Evolutionary conservation across 2,329 filamentous ascomycete species (phyloP).

Genomic region (Fusarium odoratissimum): DNA sequence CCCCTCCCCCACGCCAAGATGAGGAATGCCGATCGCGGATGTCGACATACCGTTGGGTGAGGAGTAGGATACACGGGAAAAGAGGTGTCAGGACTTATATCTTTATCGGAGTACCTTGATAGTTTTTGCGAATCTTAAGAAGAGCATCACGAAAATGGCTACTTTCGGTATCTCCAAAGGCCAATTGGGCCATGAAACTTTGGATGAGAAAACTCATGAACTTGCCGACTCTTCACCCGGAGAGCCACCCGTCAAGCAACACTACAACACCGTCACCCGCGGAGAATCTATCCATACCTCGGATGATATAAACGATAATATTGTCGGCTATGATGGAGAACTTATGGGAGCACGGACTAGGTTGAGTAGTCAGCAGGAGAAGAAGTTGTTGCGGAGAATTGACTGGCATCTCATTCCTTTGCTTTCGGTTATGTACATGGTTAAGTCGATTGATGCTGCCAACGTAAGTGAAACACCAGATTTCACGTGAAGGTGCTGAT

Average conservation of each 20-base stretch:
- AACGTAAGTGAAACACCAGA: background rate
- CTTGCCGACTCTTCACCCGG: background rate
- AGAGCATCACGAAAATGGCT: accelerated
- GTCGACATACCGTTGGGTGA: background rate
- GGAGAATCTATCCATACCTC: background rate
- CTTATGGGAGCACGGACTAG: background rate
- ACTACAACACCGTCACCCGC: background rate
- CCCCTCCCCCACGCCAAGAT: background rate
- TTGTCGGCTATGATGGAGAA: background rate
- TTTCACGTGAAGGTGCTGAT: too few species aligned
- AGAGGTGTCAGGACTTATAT: background rate
- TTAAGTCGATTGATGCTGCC: background rate
- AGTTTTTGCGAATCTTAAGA: too few species aligned
- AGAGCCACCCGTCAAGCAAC: accelerated
- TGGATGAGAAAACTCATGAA: background rate
- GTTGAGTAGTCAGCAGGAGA: background rate
- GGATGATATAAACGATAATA: accelerated
- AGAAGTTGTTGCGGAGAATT: background rate
- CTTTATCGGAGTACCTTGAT: accelerated
- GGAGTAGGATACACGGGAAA: background rate
- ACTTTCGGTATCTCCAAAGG: background rate
- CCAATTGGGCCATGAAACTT: too few species aligned
- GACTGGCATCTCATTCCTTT: background rate
- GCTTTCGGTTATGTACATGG: background rate
- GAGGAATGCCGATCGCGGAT: background rate